Percentiles rank a stretch among this genome's conserved stretches.
Conservation (phyloP, 78 protist genomes). For the Salpingoeca rosetta region DNA sequence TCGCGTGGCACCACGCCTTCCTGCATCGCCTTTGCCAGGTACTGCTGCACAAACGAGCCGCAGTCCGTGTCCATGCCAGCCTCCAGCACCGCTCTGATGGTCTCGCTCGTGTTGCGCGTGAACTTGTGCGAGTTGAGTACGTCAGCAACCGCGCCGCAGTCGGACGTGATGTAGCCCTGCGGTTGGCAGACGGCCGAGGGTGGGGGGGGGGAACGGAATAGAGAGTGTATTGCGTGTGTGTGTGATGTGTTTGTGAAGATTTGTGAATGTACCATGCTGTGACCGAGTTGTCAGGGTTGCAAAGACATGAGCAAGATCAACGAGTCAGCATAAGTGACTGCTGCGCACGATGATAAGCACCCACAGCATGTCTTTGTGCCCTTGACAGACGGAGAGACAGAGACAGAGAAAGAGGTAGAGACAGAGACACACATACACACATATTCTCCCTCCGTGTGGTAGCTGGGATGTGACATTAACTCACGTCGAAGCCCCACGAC, state of each 20-base stretch:
- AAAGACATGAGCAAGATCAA: no score
- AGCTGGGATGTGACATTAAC: neutral
- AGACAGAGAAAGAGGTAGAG: constrained; percentile 11
- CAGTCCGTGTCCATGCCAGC: constrained; percentile 34
- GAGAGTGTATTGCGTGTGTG: no score
- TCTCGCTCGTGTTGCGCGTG: neutral
- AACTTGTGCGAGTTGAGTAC: constrained; percentile 1
- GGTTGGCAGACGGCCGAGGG: no score
- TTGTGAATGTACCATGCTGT: no score
- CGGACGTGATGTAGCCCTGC: constrained; percentile 46
- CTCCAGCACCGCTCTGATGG: neutral
- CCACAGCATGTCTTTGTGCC: neutral
- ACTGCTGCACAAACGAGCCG: constrained; percentile 4
- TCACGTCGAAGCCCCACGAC: constrained; percentile 12
- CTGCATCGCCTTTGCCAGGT: neutral
- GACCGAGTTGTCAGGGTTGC: no score
- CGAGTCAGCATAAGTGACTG: no score
- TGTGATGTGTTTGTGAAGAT: no score
- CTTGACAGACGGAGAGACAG: constrained; percentile 18
- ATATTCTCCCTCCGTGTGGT: neutral
- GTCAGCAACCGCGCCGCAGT: constrained; percentile 25
- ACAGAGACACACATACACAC: neutral
- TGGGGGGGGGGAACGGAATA: no score
- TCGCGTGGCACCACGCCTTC: neutral
- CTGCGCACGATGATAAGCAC: no score